Base-by-base conservation (phyloP, 139 green algal species). In the Closterium sp. region DNA sequence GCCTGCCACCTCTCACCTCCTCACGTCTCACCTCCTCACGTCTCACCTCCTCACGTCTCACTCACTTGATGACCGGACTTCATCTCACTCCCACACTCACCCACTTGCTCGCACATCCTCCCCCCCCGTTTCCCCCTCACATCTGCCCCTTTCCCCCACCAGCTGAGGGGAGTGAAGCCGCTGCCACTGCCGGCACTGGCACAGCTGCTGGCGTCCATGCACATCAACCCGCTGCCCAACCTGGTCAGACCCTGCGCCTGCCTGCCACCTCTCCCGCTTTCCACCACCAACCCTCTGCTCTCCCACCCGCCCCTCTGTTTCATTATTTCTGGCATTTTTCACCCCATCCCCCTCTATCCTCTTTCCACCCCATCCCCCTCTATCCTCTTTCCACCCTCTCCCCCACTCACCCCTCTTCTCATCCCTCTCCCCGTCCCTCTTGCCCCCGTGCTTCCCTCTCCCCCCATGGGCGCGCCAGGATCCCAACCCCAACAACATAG, bases 401-500 rank as follows among this genome's bases (percentile, higher is more conserved):
- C 62, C 19, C 19, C 17, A 79, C 62, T 79, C 62, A 79, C 62
- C 62, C 62, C 62, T 24, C 62, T 5, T 79, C 62, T 22, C 19
- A 22, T 24, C 62, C 62, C 62, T 79, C 17, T 27, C 62, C 17
- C 2, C 62, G 62, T 24, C 62, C 62, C 62, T 79, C 62, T 79
- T 13, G 17, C 62, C 62, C 62, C 17, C 62, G 4, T 24, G 17
- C 62, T 24, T 13, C 17, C 17, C 62, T 24, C 31, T 91, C 88
- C 88, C 31, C 89, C 30, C 34, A 29, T 90, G 7, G 88, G 31
- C 19, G 32, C 31, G n/a, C 28, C 89, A 94, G 91, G 93, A 95
- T 70, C 93, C 93, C 29, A 95, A 95, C 84, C 86, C 86, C 7
- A 94, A 94, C 86, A 95, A 95, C 42, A 13, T 95, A 22, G 93